Evolutionary conservation across 352 stramenopile species (phyloP).

Genomic region (Pythium folliculosum): DNA sequence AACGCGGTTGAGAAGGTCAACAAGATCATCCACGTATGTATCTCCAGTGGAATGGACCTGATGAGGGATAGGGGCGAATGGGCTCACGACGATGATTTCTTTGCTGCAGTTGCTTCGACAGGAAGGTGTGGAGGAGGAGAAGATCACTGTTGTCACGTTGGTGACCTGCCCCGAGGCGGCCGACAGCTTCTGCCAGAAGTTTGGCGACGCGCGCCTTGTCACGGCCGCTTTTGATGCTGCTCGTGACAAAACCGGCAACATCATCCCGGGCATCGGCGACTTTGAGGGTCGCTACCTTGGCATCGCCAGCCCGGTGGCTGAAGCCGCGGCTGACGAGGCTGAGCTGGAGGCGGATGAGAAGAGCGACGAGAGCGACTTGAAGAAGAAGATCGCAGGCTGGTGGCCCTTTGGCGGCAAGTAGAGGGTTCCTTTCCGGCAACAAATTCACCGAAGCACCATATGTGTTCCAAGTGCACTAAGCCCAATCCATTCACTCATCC

Average conservation of each 20-base stretch:
- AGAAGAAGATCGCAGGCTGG: slow-evolving; percentile 47
- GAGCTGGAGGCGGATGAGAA: slow-evolving; percentile 34
- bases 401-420: slow-evolving; percentile 31
- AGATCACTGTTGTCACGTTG: slow-evolving; percentile 81
- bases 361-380: slow-evolving; percentile 24
- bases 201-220: slow-evolving; percentile 72
- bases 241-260: slow-evolving; percentile 57
- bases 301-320: slow-evolving; percentile 36
- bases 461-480: no score
- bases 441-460: not conserved
- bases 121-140: slow-evolving; percentile 68
- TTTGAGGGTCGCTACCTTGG: slow-evolving; percentile 78
- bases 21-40: slow-evolving; percentile 71
- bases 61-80: not conserved
- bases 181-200: slow-evolving; percentile 79
- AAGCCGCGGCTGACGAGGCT: slow-evolving; percentile 36
- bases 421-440: no score
- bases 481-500: no score
- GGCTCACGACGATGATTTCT: not conserved
- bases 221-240: slow-evolving; percentile 74
- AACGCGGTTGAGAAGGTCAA: slow-evolving; percentile 61
- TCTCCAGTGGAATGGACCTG: not conserved
- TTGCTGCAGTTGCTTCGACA: slow-evolving; percentile 60
- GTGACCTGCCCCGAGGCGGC: slow-evolving; percentile 80
- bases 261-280: slow-evolving; percentile 71